Percentiles rank a stretch among this genome's conserved stretches.
Conservation (phyloP, 768 basidiomycete genomes). For the Lentinula detonsa region DNA sequence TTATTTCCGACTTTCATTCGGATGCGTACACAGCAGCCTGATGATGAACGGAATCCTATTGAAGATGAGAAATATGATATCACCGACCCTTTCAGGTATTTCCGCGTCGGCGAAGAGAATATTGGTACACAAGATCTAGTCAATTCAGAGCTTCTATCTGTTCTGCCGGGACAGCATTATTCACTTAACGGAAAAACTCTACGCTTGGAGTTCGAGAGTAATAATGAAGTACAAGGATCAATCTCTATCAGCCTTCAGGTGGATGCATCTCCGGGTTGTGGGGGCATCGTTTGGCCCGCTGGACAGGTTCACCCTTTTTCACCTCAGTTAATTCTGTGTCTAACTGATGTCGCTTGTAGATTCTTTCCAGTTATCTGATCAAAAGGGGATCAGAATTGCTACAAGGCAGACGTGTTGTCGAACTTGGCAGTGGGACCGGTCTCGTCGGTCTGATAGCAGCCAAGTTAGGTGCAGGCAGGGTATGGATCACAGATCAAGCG, state of each 20-base stretch:
- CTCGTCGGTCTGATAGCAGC: slow-evolving; percentile 85
- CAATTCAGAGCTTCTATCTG: slow-evolving; percentile 17
- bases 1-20: background rate
- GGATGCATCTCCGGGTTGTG: slow-evolving; percentile 84
- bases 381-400: slow-evolving; percentile 46
- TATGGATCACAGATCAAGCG: slow-evolving; percentile 90
- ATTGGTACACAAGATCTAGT: background rate
- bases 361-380: slow-evolving; percentile 71
- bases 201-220: background rate
- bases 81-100: background rate
- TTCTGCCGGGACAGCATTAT: slow-evolving; percentile 11
- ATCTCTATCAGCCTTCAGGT: slow-evolving; percentile 51
- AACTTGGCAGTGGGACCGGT: slow-evolving; percentile 90
- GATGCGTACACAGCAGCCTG: slow-evolving; percentile 4
- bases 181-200: slow-evolving; percentile 3
- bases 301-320: slow-evolving; percentile 57
- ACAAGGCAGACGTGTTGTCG: slow-evolving; percentile 54
- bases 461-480: slow-evolving; percentile 50
- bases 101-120: slow-evolving; percentile 4
- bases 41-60: background rate
- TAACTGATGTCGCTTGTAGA: slow-evolving; percentile 34
- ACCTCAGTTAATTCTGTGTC: slow-evolving; percentile 1
- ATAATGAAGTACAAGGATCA: slow-evolving; percentile 12
- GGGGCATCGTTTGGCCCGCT: slow-evolving; percentile 90
- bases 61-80: slow-evolving; percentile 1